Percentiles rank a stretch among this genome's conserved stretches.
Evolutionary conservation across 2,329 filamentous ascomycete genomes (phyloP).

Genomic region (Fusarium subglutinans): DNA sequence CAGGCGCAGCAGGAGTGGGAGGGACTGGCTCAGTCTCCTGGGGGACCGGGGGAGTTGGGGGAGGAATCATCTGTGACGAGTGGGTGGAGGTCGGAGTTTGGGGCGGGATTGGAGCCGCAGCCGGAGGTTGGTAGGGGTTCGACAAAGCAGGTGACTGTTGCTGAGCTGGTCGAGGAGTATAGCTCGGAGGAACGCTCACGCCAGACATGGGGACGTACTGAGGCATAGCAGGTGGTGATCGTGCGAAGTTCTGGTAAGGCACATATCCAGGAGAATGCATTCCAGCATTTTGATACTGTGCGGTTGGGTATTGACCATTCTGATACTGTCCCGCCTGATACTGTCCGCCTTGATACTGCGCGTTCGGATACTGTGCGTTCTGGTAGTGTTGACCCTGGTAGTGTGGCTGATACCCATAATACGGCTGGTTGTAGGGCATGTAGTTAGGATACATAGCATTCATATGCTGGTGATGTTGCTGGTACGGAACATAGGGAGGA

Average conservation of each 20-base stretch:
- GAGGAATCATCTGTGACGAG: conserved; percentile 54
- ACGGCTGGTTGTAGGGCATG: conserved; percentile 58
- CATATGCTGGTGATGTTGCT: conserved; percentile 51
- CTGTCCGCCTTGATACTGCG: conserved; percentile 35
- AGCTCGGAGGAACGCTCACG: conserved; percentile 56
- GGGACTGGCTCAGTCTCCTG: conserved; percentile 48
- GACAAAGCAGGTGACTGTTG: conserved; percentile 64
- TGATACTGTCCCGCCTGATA: conserved; percentile 54
- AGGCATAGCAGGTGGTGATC: conserved; percentile 62
- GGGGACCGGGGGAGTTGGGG: conserved; percentile 59
- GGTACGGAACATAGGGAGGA: conserved; percentile 48
- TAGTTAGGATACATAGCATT: conserved; percentile 62
- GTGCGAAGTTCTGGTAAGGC: conserved; percentile 53
- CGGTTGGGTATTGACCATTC: conserved; percentile 42
- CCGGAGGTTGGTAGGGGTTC: conserved; percentile 66
- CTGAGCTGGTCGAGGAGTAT: conserved; percentile 54
- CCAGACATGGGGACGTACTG: conserved; percentile 64
- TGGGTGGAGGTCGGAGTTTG: conserved; percentile 65
- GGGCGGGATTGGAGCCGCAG: conserved; percentile 54
- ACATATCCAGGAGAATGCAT: conserved; percentile 59
- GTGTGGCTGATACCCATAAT: conserved; percentile 67
- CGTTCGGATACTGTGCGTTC: conserved; percentile 36
- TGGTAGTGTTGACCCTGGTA: conserved; percentile 52
- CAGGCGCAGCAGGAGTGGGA: conserved; percentile 38
- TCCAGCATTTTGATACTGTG: conserved; percentile 39